Evolutionary conservation across 75 land plant species (phyloP).

Genomic region (Picea sitchensis): DNA sequence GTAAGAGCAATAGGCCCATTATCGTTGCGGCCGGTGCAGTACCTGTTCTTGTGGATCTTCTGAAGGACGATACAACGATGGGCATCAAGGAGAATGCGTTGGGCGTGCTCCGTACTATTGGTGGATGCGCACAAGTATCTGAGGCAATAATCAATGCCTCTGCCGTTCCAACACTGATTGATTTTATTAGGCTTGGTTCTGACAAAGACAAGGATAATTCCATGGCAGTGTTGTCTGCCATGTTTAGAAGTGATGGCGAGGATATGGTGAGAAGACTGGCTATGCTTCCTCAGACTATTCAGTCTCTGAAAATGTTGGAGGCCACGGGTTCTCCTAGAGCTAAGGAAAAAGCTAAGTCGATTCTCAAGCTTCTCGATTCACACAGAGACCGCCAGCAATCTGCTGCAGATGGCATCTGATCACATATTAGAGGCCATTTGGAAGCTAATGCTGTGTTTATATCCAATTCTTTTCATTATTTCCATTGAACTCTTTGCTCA

Average conservation of each 20-base stretch:
- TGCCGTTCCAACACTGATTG: conserved; percentile 43
- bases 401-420: no score
- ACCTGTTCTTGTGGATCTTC: conserved; percentile 40
- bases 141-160: conserved; percentile 26
- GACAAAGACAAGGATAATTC: conserved; percentile 68
- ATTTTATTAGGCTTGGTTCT: conserved; percentile 54
- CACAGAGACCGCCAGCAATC: no score
- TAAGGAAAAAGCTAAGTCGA: not conserved
- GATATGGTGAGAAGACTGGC: conserved; percentile 34
- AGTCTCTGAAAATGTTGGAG: no score
- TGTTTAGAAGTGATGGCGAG: conserved; percentile 57
- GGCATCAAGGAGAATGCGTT: conserved; percentile 64
- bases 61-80: conserved; percentile 41
- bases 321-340: no score
- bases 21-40: conserved; percentile 59
- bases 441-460: no score
- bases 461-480: no score
- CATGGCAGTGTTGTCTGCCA: conserved; percentile 35
- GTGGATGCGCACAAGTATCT: conserved; percentile 36
- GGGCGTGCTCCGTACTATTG: conserved; percentile 41
- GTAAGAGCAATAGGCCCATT: conserved; percentile 37
- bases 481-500: no score
- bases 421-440: no score
- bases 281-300: not conserved
- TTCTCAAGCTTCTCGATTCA: no score